phyloP scores from a whole-genome alignment of 352 stramenopile genomes.

The Globisporangium megalacanthum region DNA sequence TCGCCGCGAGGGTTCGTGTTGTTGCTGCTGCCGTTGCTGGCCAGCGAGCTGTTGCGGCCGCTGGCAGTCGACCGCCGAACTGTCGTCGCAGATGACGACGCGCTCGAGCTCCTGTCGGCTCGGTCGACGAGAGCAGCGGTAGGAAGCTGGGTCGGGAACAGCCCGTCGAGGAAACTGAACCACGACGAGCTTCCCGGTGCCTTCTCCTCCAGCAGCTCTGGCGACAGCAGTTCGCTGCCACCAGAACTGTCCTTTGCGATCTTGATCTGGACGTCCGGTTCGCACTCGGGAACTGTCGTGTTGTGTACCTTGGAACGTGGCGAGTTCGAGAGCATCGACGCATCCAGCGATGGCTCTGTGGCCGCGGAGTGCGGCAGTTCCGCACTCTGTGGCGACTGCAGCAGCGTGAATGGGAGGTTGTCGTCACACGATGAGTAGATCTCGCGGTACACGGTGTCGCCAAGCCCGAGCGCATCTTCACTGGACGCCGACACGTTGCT shows the following conservation, averaged over 20 bases:
- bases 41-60: neutral
- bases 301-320: slow-evolving; percentile 1
- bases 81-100: neutral
- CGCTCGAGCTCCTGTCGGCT: neutral
- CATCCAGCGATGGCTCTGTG: slow-evolving; percentile 2
- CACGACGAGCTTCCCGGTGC: slow-evolving; percentile 16
- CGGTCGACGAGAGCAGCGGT: neutral
- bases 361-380: neutral
- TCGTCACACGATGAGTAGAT: slow-evolving; percentile 43
- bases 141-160: slow-evolving; percentile 23
- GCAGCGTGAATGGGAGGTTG: slow-evolving; percentile 54
- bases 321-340: slow-evolving; percentile 8
- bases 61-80: slow-evolving; percentile 10
- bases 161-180: slow-evolving; percentile 43
- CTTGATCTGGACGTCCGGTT: slow-evolving; percentile 8
- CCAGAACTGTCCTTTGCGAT: neutral
- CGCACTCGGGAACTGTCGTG: slow-evolving; percentile 9
- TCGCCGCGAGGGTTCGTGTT: slow-evolving; percentile 15
- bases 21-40: neutral
- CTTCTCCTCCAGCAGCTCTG: slow-evolving; percentile 2
- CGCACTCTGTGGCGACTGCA: slow-evolving; percentile 33
- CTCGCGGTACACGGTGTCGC: slow-evolving; percentile 46
- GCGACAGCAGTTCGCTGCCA: neutral
- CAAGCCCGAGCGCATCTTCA: slow-evolving; percentile 9
- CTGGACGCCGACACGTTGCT: slow-evolving; percentile 27